Evolutionary conservation across 371 early-diverging fungal genomes (phyloP).

Genomic region (Mucor indicus): DNA sequence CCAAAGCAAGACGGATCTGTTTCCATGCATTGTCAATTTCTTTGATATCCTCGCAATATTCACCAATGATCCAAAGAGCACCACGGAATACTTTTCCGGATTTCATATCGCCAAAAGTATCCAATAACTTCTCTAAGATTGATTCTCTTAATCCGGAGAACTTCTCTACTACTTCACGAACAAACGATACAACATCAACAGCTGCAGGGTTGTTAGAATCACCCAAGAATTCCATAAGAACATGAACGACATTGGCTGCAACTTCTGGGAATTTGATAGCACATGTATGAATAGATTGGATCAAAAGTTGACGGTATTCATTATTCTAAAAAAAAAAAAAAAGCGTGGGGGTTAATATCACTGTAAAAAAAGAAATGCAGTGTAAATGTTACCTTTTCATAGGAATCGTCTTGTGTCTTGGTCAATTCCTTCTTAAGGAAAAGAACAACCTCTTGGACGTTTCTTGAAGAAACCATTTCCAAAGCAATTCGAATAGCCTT

Average conservation of each 20-base stretch:
- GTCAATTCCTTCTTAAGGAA: constrained; percentile 91
- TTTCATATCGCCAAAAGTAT: constrained; percentile 86
- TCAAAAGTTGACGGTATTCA: constrained; percentile 91
- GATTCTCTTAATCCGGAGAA: constrained; percentile 82
- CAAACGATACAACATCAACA: constrained; percentile 94
- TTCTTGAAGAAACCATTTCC: constrained; percentile 86
- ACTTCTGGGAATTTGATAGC: constrained; percentile 95
- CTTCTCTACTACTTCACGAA: constrained; percentile 94
- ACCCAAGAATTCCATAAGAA: constrained; percentile 90
- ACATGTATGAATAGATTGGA: constrained; percentile 94
- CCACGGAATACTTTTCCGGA: constrained; percentile 95
- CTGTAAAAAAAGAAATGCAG: not conserved
- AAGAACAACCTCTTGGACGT: constrained; percentile 89
- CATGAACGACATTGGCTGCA: constrained; percentile 91
- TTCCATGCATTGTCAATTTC: constrained; percentile 86
- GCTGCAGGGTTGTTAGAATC: constrained; percentile 90
- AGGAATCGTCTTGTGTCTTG: constrained; percentile 86
- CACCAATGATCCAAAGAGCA: constrained; percentile 96
- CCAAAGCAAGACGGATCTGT: constrained; percentile 77
- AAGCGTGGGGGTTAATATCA: not conserved
- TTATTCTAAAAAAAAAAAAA: constrained; percentile 52
- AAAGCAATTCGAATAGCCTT: constrained; percentile 85
- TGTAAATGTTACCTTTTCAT: constrained; percentile 67
- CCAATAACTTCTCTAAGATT: constrained; percentile 77
- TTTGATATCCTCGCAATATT: constrained; percentile 72